Evolutionary conservation across 345 rosid genomes (phyloP), one percentile per base, ranked within the genome.

Genomic region (Capsella bursapastoris): DNA sequence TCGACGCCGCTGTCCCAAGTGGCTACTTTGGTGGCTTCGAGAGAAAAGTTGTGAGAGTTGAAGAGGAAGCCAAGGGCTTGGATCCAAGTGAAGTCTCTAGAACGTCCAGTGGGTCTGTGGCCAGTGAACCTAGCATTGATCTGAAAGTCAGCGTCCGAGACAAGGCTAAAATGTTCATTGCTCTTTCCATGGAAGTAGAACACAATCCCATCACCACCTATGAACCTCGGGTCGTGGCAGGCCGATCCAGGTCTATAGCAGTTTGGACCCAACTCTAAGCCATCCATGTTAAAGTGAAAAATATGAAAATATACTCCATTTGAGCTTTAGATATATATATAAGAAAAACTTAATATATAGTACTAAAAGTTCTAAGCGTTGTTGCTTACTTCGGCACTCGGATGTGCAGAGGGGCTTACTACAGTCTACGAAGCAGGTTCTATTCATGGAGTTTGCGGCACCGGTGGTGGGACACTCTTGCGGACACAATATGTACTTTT

Each of bases 1-100:
- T 86, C 91, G 3, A 76, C 16, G 14, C 80, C 79, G 10, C 59
- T 16, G 47, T 84, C 81, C 96, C 96, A 88, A 13, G 70, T 72
- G 22, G 81, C 79, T 3, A 83, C 75, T 75, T 52, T 65, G 34
- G 81, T 65, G 58, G 91, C 90, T 62, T 88, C 90, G 0, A 90
- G 78, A 15, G 91, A 85, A 70, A 88, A 85, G 5, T 65, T 71
- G 14, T 79, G 70, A 2, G 87, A 72, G 37, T 79, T 66, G 78
- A 73, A 70, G 12, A 83, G 77, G 71, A 79, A 47, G 37, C 83
- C 84, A 13, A 81, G 80, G 52, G 87, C 81, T 71, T 81, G 90
- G 59, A 82, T 79, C 87, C 86, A 86, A 6, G 86, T 86, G 35
- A 76, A 86, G 75, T 86, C 90, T 66, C 85, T 66, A 68, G 78